These are phyloP conservation scores for Porcisia hertigi DNA, from an alignment of 208 protist species.

Conservation along the genomic window DNA sequence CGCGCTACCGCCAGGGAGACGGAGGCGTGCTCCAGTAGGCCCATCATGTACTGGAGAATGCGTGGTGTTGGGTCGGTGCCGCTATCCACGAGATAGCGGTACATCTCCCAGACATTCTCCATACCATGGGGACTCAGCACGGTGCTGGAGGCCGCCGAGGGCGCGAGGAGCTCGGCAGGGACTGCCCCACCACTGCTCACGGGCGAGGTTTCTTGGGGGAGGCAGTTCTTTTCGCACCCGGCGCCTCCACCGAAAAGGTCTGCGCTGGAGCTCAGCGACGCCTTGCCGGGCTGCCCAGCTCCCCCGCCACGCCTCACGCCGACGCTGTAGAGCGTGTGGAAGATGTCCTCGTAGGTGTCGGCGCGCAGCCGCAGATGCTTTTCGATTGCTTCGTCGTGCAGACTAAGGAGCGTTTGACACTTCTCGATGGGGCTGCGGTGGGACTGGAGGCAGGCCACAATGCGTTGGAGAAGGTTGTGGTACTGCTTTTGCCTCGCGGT, in stretches of 20 bases:
- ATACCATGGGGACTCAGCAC: conserved; percentile 40
- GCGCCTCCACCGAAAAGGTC: conserved; percentile 8
- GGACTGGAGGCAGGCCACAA: conserved; percentile 63
- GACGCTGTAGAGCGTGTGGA: conserved; percentile 70
- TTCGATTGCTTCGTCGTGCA: conserved; percentile 67
- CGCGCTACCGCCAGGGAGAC: conserved; percentile 21
- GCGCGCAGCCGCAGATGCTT: conserved; percentile 66
- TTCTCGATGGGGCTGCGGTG: conserved; percentile 74
- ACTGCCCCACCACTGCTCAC: conserved; percentile 20
- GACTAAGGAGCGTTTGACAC: conserved; percentile 50
- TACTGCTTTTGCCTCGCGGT: conserved; percentile 61
- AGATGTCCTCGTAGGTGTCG: conserved; percentile 85
- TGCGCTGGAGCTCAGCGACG: conserved; percentile 13
- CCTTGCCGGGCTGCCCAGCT: conserved; percentile 20
- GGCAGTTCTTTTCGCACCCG: conserved; percentile 6
- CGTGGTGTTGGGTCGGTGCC: conserved; percentile 74
- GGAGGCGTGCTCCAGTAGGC: conserved; percentile 52
- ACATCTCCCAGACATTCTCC: conserved; percentile 67
- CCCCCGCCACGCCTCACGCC: conserved; percentile 28
- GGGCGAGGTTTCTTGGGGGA: background rate
- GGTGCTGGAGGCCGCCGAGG: conserved; percentile 38
- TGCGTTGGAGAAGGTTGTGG: conserved; percentile 44
- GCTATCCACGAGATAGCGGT: conserved; percentile 85
- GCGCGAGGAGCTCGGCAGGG: conserved; percentile 45
- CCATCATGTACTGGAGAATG: conserved; percentile 78